Percentiles rank a stretch among this genome's conserved stretches.
Evolutionary conservation across 768 basidiomycete species (phyloP).

Genomic region (Lentinula detonsa): DNA sequence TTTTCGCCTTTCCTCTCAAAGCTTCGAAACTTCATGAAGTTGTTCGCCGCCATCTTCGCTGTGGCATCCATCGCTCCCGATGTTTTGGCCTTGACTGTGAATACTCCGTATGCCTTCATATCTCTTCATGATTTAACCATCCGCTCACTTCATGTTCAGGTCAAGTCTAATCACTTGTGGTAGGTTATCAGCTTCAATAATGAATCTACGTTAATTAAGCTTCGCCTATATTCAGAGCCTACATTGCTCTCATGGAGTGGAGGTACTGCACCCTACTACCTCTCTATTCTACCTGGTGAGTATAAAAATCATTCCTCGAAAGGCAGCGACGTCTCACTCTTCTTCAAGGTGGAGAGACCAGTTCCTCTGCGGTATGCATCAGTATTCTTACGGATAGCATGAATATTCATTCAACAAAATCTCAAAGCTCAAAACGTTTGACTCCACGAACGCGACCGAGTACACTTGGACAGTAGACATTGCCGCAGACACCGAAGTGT

Average conservation of each 20-base stretch:
- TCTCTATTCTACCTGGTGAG: constrained; percentile 59
- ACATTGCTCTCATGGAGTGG: constrained; percentile 46
- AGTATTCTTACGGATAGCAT: constrained; percentile 7
- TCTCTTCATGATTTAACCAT: not conserved
- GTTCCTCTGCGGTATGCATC: constrained; percentile 43
- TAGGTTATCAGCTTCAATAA: not conserved
- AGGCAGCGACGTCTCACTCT: not conserved
- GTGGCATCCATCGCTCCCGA: constrained; percentile 29
- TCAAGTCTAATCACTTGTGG: not conserved
- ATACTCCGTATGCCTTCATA: constrained; percentile 54
- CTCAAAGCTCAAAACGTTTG: constrained; percentile 49
- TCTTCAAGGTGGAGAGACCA: constrained; percentile 43
- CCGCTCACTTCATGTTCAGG: not conserved
- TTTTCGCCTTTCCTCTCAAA: not conserved
- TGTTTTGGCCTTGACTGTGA: constrained; percentile 43
- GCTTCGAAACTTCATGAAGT: constrained; percentile 27
- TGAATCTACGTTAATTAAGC: not conserved
- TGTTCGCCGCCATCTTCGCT: constrained; percentile 25
- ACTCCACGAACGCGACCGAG: constrained; percentile 31
- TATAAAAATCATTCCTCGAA: not conserved
- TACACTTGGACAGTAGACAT: constrained; percentile 56
- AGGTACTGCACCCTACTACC: constrained; percentile 50
- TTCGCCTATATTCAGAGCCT: constrained; percentile 42
- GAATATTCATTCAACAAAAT: constrained; percentile 6
- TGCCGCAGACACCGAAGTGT: constrained; percentile 40